Evolutionary conservation across 371 early-diverging fungal genomes (phyloP).

Genomic region (Synchytrium microbalum): DNA sequence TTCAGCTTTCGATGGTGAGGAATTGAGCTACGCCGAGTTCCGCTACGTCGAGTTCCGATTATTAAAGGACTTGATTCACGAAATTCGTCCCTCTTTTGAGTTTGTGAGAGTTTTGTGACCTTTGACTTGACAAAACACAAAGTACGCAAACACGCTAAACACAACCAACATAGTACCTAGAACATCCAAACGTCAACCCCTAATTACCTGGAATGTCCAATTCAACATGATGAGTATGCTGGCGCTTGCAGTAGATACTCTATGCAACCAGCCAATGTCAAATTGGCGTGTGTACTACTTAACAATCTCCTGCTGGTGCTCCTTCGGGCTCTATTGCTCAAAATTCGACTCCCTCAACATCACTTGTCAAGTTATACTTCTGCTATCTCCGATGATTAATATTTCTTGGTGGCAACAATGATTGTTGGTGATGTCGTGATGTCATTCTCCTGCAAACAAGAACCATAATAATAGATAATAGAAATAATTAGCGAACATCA

Average conservation of each 20-base stretch:
- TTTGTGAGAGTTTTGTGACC: neutral
- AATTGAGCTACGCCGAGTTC: neutral
- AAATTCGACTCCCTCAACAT: no score
- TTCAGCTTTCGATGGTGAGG: neutral
- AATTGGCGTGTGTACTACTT: neutral
- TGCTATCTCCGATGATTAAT: no score
- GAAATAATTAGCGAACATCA: no score
- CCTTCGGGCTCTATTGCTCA: neutral
- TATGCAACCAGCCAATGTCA: neutral
- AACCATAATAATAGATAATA: no score
- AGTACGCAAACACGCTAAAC: neutral
- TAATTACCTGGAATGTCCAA: neutral
- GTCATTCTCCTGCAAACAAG: no score
- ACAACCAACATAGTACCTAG: neutral
- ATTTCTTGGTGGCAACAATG: no score
- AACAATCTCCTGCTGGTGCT: neutral
- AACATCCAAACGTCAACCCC: neutral
- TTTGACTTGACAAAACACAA: neutral
- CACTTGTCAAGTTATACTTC: no score
- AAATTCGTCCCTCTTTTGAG: neutral
- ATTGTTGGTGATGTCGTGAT: no score
- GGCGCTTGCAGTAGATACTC: neutral
- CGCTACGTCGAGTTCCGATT: slow-evolving; percentile 4
- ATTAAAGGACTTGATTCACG: neutral
- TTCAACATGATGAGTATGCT: neutral